Evolutionary conservation across 164 flowering plant genomes (phyloP), one percentile per base, ranked within the genome.

Genomic region (Vitis vinifera): DNA sequence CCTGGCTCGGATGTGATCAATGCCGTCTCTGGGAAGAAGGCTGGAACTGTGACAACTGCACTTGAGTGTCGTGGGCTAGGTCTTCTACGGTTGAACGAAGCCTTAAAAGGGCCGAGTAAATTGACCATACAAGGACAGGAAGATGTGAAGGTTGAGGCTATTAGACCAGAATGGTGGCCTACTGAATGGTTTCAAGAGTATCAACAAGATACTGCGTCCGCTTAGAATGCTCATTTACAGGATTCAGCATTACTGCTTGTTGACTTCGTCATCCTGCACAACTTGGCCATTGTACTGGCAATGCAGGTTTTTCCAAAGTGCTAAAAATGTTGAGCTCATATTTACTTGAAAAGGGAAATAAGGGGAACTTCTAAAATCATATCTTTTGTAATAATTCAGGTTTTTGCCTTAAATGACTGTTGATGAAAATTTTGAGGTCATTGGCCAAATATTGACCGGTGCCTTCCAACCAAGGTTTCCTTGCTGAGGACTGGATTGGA

Each of bases 101-200:
- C 91, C 55, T 88, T 95, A 51, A 89, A 79, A 62, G 71, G 55
- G 15, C 71, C 84, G 1, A 73, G 78, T 51, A n/a, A 17, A 4
- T 77, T 91, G 76, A 74, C 75, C 23, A 79, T 93, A 12, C 71
- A 79, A 72, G 96, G 88, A 3, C 81, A 78, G 8, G 87, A 88
- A 37, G 78, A 84, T 73, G 78, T 91, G 13, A 84, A 81, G 59
- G 88, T 90, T 59, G 81, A 88, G 73, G 77, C 82, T 48, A 71
- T 79, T 53, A 83, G 76, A 78, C 99, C 99, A 15, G 76, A 90
- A 37, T 95, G 99, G 99, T 95, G 98, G 99, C 97, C 99, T 16
- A 66, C 79, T 55, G 91, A 93, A 68, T 95, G 98, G 98, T 71
- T 79, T 66, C 80, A 55, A 19, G 86, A 86, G 11, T 70, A 81